A percentile compares a stretch with the other conserved stretches of the same genome.
Evolutionary conservation across 176 grass and related monocot species (phyloP).

Genomic region (Cymbopogon citratus): DNA sequence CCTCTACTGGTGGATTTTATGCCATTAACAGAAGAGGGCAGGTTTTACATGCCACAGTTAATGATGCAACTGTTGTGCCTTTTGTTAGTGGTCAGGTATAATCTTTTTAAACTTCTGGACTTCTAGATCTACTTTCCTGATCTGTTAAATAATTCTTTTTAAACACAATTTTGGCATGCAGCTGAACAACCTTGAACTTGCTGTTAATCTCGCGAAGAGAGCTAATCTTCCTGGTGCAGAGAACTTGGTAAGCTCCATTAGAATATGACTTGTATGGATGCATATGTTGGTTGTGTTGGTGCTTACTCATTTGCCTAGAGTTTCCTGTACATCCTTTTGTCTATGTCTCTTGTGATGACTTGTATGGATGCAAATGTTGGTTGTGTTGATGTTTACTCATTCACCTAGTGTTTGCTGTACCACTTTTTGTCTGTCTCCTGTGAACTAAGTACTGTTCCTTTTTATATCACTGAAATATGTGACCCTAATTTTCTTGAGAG

Average conservation of each 20-base stretch:
- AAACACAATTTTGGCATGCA: conserved; percentile 21
- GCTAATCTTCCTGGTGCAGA: conserved; percentile 97
- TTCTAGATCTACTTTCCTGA: not conserved
- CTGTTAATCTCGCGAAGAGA: conserved; percentile 98
- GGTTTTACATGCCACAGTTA: conserved; percentile 95
- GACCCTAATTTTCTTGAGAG: not conserved
- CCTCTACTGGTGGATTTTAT: conserved; percentile 87
- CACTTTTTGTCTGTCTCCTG: not conserved
- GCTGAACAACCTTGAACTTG: conserved; percentile 96
- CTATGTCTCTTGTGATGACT: no score
- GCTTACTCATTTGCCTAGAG: no score
- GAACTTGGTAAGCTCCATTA: conserved; percentile 60
- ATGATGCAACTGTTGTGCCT: conserved; percentile 85
- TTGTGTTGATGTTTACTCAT: not conserved
- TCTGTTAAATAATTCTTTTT: not conserved
- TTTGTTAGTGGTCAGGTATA: conserved; percentile 89
- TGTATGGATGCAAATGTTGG: not conserved
- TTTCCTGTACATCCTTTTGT: no score
- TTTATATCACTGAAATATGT: not conserved
- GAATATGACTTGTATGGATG: not conserved
- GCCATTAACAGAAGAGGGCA: conserved; percentile 95
- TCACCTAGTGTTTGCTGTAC: not conserved
- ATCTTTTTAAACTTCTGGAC: not conserved
- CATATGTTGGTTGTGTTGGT: no score
- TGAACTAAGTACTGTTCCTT: not conserved